Evolutionary conservation across 768 basidiomycete genomes (phyloP).

Genomic region (Auriscalpium orientale): DNA sequence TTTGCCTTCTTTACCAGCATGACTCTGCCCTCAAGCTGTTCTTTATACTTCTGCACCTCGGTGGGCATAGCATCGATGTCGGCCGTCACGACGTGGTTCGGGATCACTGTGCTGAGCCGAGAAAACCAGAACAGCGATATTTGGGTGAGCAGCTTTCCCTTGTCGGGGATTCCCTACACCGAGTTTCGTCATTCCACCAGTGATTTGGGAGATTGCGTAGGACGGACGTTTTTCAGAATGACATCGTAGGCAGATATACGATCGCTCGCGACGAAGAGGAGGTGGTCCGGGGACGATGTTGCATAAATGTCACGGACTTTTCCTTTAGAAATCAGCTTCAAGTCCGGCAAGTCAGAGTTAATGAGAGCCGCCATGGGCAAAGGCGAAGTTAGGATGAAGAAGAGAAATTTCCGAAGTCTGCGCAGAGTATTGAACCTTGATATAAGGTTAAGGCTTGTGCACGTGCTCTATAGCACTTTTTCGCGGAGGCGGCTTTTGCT

Average conservation of each 20-base stretch:
- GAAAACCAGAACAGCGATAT: slow-evolving; percentile 96
- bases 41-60: slow-evolving; percentile 64
- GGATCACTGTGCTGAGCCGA: slow-evolving; percentile 69
- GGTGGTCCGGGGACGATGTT: slow-evolving; percentile 57
- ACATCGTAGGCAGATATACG: slow-evolving; percentile 97
- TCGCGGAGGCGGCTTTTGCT: neutral
- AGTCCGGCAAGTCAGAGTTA: slow-evolving; percentile 47
- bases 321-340: slow-evolving; percentile 75
- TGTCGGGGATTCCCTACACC: slow-evolving; percentile 83
- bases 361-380: slow-evolving; percentile 31
- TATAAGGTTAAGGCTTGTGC: neutral
- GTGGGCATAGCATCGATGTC: slow-evolving; percentile 76
- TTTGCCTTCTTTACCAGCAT: slow-evolving; percentile 91
- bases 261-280: slow-evolving; percentile 93
- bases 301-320: slow-evolving; percentile 96
- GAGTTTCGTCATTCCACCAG: neutral
- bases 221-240: slow-evolving; percentile 77
- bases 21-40: slow-evolving; percentile 72
- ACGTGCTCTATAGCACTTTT: neutral
- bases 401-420: neutral
- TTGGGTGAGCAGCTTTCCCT: slow-evolving; percentile 82
- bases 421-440: neutral
- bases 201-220: neutral
- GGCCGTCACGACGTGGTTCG: slow-evolving; percentile 83
- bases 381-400: neutral